Evolutionary conservation across 23 red algal genomes (phyloP).

Genomic region (Gracilaria domingensis): DNA sequence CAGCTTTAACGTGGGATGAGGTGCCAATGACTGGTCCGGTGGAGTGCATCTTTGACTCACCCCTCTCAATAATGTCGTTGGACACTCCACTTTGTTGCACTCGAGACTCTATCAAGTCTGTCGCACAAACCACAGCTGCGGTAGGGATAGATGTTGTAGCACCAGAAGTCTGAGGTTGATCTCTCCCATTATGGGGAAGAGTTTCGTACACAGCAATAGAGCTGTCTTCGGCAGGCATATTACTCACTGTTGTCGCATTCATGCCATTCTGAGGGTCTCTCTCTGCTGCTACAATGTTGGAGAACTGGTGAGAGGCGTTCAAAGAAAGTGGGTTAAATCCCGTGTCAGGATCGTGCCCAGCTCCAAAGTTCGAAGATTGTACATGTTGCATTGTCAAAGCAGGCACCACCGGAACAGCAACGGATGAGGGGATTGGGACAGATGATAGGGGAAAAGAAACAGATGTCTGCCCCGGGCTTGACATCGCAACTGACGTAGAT

Average conservation of each 20-base stretch:
- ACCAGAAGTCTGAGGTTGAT: not conserved
- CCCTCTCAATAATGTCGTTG: not conserved
- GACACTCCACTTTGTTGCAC: not conserved
- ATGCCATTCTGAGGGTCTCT: slow-evolving; percentile 7
- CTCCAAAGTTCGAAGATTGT: not conserved
- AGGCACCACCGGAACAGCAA: slow-evolving; percentile 27
- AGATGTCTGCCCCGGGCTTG: not conserved
- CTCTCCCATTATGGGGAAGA: not conserved
- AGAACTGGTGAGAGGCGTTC: slow-evolving; percentile 8
- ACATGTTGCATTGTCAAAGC: slow-evolving; percentile 9
- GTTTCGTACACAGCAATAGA: not conserved
- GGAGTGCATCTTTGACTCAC: not conserved
- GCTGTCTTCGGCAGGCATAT: not conserved
- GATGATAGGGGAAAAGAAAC: slow-evolving; percentile 13
- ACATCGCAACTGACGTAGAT: slow-evolving; percentile 11
- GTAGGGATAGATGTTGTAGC: not conserved
- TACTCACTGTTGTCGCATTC: not conserved
- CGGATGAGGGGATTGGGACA: slow-evolving; percentile 19
- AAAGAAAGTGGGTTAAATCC: not conserved
- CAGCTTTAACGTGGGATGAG: not conserved
- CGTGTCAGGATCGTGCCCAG: not conserved
- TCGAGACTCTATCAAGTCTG: not conserved
- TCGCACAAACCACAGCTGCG: not conserved
- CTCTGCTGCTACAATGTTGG: not conserved
- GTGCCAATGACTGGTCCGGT: no score